These are phyloP conservation scores for Tetraselmis striata DNA, from an alignment of 139 green algal species.

Conservation along the genomic window DNA sequence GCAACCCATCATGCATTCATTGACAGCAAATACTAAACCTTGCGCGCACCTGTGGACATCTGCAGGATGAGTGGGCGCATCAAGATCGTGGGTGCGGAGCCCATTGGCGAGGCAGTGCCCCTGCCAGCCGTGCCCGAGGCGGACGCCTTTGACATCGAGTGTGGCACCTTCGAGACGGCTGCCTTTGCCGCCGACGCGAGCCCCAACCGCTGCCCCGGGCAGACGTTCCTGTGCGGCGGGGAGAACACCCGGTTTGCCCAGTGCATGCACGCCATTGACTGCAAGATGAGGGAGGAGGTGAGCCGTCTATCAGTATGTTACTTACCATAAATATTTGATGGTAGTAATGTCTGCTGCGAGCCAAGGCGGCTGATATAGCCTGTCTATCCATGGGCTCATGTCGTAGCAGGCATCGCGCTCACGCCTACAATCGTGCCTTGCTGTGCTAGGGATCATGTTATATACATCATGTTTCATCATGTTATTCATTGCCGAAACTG, in stretches of 20 bases:
- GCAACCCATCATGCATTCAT: too few relatives aligned
- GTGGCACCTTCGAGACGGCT: slow-evolving; percentile 8
- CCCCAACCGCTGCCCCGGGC: not conserved
- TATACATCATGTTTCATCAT: too few relatives aligned
- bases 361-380: too few relatives aligned
- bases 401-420: too few relatives aligned
- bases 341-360: too few relatives aligned
- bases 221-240: slow-evolving; percentile 15
- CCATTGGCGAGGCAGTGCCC: not conserved
- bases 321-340: too few relatives aligned
- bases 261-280: slow-evolving; percentile 24
- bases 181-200: slow-evolving; percentile 3
- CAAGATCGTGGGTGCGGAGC: slow-evolving; percentile 6
- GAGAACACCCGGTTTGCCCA: slow-evolving; percentile 1
- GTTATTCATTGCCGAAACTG: too few relatives aligned
- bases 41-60: not conserved
- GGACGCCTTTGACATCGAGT: slow-evolving; percentile 11
- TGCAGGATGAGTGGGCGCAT: slow-evolving; percentile 8
- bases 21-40: too few relatives aligned
- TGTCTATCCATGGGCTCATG: too few relatives aligned
- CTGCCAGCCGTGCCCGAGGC: not conserved
- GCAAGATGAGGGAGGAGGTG: slow-evolving; percentile 28
- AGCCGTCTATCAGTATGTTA: too few relatives aligned
- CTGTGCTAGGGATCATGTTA: too few relatives aligned
- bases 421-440: too few relatives aligned